Percentiles rank a stretch among this genome's conserved stretches.
Evolutionary conservation across 2,329 filamentous ascomycete genomes (phyloP).

Genomic region (Penicillium sp.): DNA sequence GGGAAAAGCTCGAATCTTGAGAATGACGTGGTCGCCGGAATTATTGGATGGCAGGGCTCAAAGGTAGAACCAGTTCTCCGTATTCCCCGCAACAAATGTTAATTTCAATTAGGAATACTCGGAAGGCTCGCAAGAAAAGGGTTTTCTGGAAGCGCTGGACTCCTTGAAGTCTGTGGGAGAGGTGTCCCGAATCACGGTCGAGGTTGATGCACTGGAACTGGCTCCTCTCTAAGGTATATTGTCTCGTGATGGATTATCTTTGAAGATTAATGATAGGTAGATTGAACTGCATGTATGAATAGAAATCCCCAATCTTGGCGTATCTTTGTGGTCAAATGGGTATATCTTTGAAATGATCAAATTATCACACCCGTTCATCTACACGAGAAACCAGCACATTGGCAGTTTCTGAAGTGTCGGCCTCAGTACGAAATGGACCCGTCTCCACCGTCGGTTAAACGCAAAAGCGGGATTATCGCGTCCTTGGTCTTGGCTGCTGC

Average conservation of each 20-base stretch:
- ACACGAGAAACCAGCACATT: too few species aligned
- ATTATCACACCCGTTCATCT: too few species aligned
- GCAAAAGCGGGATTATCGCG: too few species aligned
- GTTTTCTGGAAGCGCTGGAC: neutral
- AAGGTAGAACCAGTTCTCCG: neutral
- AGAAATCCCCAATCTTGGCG: neutral
- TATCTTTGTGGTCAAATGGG: neutral
- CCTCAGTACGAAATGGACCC: too few species aligned
- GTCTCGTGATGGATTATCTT: neutral
- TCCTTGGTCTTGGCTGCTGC: too few species aligned
- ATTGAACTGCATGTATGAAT: neutral
- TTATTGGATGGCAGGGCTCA: neutral
- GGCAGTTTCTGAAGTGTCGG: too few species aligned
- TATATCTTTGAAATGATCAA: too few species aligned
- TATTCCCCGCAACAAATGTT: neutral
- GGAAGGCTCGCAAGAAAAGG: neutral
- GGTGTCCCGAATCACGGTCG: neutral
- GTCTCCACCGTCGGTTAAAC: too few species aligned
- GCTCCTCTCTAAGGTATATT: neutral
- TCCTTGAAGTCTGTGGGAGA: neutral
- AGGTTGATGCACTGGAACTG: neutral
- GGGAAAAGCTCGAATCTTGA: conserved; percentile 10
- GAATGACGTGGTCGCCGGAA: conserved; percentile 1
- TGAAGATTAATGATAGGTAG: neutral
- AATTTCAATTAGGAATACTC: neutral